A percentile compares a stretch with the other conserved stretches of the same genome.
Conservation (phyloP, 129 eudicot genomes). For the Flaveria trinervia region DNA sequence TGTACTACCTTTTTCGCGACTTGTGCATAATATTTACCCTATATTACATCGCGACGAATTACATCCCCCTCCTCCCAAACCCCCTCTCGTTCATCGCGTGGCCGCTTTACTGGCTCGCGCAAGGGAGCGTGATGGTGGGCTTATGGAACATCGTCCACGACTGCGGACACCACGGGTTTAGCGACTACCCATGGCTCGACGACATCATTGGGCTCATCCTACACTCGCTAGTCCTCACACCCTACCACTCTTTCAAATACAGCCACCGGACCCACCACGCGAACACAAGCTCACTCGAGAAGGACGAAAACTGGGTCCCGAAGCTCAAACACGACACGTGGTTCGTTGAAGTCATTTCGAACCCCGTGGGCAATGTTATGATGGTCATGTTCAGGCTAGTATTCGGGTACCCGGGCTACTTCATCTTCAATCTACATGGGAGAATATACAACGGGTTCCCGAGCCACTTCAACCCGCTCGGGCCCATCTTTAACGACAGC, state of each 20-base stretch:
- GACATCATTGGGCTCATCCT: constrained; percentile 28
- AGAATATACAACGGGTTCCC: constrained; percentile 33
- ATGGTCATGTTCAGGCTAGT: constrained; percentile 29
- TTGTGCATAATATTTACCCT: constrained; percentile 13
- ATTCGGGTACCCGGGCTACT: constrained; percentile 48
- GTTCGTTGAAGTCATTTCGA: constrained; percentile 22
- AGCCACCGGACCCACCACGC: constrained; percentile 45
- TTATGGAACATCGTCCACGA: constrained; percentile 41
- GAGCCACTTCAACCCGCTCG: constrained; percentile 32
- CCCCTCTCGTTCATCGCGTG: constrained; percentile 35
- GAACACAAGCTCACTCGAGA: constrained; percentile 41
- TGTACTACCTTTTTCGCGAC: constrained; percentile 28
- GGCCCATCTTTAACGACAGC: constrained; percentile 36
- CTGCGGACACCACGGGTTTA: constrained; percentile 32
- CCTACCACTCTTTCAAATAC: constrained; percentile 43
- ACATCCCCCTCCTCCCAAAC: constrained; percentile 23
- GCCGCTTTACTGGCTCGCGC: constrained; percentile 34
- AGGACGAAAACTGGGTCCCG: constrained; percentile 33
- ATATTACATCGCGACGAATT: constrained; percentile 34
- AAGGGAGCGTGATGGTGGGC: constrained; percentile 30
- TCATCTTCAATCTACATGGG: constrained; percentile 46
- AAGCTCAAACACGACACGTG: constrained; percentile 21
- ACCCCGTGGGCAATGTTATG: constrained; percentile 30
- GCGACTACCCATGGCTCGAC: constrained; percentile 29
- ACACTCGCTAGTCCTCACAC: constrained; percentile 31